Evolutionary conservation across 2,329 filamentous ascomycete genomes (phyloP).

Genomic region (Colletotrichum plurivorum): DNA sequence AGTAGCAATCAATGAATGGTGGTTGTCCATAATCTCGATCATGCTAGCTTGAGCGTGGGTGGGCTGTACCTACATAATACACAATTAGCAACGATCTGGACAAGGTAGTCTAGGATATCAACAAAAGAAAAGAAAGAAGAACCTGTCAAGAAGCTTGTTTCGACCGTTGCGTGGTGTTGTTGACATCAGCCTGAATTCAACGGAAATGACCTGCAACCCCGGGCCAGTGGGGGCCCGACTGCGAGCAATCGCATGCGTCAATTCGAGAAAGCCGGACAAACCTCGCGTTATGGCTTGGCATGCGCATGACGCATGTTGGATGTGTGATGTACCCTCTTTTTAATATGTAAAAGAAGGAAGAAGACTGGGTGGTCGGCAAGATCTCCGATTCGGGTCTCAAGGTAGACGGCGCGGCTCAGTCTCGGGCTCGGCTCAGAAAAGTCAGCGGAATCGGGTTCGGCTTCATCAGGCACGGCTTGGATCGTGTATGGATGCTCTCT

Average conservation of each 20-base stretch:
- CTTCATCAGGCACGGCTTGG: not conserved
- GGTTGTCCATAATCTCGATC: not conserved
- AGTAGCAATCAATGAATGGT: not conserved
- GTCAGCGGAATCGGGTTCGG: slow-evolving; percentile 14
- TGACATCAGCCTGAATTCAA: slow-evolving; percentile 31
- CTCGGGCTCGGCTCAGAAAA: slow-evolving; percentile 19
- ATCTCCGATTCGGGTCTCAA: no score
- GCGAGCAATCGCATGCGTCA: no score
- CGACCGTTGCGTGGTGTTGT: not conserved
- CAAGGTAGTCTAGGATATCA: no score
- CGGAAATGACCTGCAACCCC: slow-evolving; percentile 8
- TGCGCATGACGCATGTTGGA: no score
- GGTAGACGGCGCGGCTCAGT: not conserved
- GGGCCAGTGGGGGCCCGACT: not conserved
- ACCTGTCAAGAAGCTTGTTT: slow-evolving; percentile 18
- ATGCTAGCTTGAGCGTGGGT: not conserved
- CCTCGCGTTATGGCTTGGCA: no score
- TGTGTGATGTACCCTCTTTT: no score
- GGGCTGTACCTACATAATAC: not conserved
- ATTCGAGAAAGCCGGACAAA: no score
- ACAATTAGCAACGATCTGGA: no score
- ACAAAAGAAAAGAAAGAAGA: not conserved
- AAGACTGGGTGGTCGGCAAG: no score
- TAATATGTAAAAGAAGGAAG: no score
- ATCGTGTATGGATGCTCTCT: not conserved